A percentile compares a stretch with the other conserved stretches of the same genome.
phyloP scores from a whole-genome alignment of 176 grass and related monocot species.

The Canna indica region DNA sequence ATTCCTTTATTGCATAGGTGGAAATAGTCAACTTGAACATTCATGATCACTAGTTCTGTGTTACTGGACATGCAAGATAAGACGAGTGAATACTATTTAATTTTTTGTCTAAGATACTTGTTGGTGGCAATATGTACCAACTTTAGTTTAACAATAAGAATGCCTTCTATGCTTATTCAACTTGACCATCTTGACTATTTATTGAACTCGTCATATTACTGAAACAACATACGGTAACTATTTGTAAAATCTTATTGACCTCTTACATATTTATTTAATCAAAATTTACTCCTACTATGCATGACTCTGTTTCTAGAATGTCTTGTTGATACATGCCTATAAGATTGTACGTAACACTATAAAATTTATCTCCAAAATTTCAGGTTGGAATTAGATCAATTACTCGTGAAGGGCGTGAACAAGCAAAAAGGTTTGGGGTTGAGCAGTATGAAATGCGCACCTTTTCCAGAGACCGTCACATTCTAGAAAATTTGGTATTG shows the following conservation, averaged over 20 bases:
- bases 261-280: not conserved
- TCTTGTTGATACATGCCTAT: not conserved
- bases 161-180: not conserved
- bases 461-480: constrained; percentile 62
- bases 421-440: constrained; percentile 91
- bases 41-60: too few relatives aligned
- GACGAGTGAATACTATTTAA: not conserved
- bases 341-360: not conserved
- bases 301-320: not conserved
- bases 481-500: constrained; percentile 77
- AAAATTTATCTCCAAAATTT: not conserved
- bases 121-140: too few relatives aligned
- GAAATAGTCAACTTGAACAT: too few relatives aligned
- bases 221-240: not conserved
- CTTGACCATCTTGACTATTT: not conserved
- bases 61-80: not conserved
- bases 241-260: not conserved
- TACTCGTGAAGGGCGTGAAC: constrained; percentile 84
- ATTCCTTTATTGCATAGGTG: too few relatives aligned
- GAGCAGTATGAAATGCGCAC: constrained; percentile 96
- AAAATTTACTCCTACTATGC: not conserved
- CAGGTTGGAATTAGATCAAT: constrained; percentile 90
- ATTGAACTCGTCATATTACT: not conserved
- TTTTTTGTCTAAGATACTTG: too few relatives aligned
- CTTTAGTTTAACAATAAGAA: too few relatives aligned